Evolutionary conservation across 495 filamentous ascomycete genomes (phyloP).

Genomic region (Xylaria acuta): DNA sequence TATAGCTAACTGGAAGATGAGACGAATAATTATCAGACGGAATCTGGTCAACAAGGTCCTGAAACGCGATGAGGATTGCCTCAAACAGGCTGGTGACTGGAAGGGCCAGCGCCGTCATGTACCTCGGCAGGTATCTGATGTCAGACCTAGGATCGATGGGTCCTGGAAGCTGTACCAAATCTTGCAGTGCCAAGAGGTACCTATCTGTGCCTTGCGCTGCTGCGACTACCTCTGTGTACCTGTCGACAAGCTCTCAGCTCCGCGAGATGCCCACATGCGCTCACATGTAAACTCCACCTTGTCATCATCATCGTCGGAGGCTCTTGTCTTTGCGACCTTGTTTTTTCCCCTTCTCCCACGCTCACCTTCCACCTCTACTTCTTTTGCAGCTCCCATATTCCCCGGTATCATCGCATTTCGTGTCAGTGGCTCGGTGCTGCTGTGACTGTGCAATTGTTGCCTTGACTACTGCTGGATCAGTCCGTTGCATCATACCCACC

Average conservation of each 20-base stretch:
- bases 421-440: not conserved
- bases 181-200: slow-evolving; percentile 11
- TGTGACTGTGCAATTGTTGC: slow-evolving; percentile 9
- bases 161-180: not conserved
- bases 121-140: not conserved
- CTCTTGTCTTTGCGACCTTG: slow-evolving; percentile 21
- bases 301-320: slow-evolving; percentile 20
- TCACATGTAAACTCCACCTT: slow-evolving; percentile 22
- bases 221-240: not conserved
- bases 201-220: not conserved
- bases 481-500: slow-evolving; percentile 2
- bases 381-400: not conserved
- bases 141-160: not conserved
- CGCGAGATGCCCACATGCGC: slow-evolving; percentile 1
- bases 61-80: slow-evolving; percentile 14
- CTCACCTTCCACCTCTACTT: not conserved
- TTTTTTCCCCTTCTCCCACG: not conserved
- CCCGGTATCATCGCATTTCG: slow-evolving; percentile 1
- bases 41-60: slow-evolving; percentile 11
- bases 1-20: not conserved
- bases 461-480: slow-evolving; percentile 11
- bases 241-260: not conserved
- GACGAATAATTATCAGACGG: not conserved
- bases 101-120: slow-evolving; percentile 3
- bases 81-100: slow-evolving; percentile 5